These are phyloP conservation scores for Alternaria sp. DNA, from an alignment of 2,329 filamentous ascomycete species.

Conservation along the genomic window DNA sequence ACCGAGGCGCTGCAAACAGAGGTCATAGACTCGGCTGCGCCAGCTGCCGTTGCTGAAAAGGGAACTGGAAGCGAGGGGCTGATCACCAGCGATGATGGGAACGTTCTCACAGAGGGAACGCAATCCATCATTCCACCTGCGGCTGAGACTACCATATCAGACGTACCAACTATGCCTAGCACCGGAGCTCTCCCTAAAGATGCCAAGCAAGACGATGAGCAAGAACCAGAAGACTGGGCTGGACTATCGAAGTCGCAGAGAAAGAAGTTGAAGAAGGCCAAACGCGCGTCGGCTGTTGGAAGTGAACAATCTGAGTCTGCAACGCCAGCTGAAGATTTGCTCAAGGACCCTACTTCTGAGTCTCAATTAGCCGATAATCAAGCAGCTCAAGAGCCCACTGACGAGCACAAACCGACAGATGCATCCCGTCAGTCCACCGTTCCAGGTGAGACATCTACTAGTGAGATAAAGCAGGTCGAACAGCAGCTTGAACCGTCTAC, in stretches of 20 bases:
- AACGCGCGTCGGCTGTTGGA: slow-evolving; percentile 29
- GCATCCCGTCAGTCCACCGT: neutral
- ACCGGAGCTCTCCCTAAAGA: neutral
- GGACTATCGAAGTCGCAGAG: slow-evolving; percentile 36
- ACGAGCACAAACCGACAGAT: neutral
- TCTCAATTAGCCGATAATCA: slow-evolving; percentile 2
- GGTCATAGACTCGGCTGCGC: neutral
- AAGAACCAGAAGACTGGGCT: slow-evolving; percentile 21
- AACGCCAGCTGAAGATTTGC: slow-evolving; percentile 15
- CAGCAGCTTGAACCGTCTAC: neutral
- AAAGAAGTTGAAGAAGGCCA: slow-evolving; percentile 42
- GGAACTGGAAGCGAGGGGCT: neutral
- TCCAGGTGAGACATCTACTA: neutral
- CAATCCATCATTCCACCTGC: neutral
- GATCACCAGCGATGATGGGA: neutral
- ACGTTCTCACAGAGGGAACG: neutral
- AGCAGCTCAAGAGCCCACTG: neutral
- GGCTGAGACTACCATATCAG: neutral
- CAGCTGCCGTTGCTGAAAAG: neutral
- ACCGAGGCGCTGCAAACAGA: neutral
- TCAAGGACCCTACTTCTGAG: slow-evolving; percentile 10
- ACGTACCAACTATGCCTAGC: neutral
- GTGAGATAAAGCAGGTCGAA: slow-evolving; percentile 9
- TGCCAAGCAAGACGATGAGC: slow-evolving; percentile 5
- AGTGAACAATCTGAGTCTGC: slow-evolving; percentile 20